phyloP scores from a whole-genome alignment of 2,329 filamentous ascomycete species.

The Mycosphaerella sp. region DNA sequence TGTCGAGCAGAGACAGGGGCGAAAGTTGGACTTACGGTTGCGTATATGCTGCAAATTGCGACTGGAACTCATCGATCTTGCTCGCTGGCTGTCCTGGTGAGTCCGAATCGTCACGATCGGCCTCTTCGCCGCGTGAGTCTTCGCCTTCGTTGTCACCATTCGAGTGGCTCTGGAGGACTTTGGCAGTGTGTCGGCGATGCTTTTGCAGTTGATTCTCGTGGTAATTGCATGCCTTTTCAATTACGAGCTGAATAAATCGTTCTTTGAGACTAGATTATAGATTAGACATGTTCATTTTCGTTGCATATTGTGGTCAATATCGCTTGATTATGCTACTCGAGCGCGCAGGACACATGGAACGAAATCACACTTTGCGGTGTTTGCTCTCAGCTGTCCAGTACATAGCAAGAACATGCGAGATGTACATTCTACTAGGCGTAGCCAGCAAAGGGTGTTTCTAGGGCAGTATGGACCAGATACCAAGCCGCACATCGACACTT shows the following conservation, averaged over 20 bases:
- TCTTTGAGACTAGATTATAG: constrained; percentile 8
- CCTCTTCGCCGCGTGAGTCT: neutral
- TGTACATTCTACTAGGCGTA: neutral
- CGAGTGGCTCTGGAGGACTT: constrained; percentile 7
- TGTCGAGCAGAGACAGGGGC: neutral
- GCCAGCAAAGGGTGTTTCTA: neutral
- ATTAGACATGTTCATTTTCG: constrained; percentile 6
- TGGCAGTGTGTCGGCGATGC: constrained; percentile 10
- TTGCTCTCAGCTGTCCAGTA: neutral
- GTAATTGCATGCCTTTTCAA: constrained; percentile 18
- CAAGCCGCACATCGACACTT: neutral
- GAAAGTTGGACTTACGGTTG: neutral
- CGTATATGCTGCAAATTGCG: constrained; percentile 14
- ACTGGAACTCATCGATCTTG: constrained; percentile 9
- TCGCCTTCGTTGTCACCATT: constrained; percentile 3
- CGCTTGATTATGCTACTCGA: neutral
- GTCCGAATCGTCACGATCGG: neutral
- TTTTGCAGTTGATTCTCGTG: constrained; percentile 19
- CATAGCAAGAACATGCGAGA: neutral
- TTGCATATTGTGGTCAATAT: neutral
- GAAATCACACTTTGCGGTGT: neutral
- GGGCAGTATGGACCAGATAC: neutral
- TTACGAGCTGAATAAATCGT: constrained; percentile 14
- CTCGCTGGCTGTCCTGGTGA: constrained; percentile 5
- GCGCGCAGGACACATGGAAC: neutral